These are phyloP conservation scores for Chlamydomonas sp. DNA, from an alignment of 139 green algal genomes.

Conservation along the genomic window DNA sequence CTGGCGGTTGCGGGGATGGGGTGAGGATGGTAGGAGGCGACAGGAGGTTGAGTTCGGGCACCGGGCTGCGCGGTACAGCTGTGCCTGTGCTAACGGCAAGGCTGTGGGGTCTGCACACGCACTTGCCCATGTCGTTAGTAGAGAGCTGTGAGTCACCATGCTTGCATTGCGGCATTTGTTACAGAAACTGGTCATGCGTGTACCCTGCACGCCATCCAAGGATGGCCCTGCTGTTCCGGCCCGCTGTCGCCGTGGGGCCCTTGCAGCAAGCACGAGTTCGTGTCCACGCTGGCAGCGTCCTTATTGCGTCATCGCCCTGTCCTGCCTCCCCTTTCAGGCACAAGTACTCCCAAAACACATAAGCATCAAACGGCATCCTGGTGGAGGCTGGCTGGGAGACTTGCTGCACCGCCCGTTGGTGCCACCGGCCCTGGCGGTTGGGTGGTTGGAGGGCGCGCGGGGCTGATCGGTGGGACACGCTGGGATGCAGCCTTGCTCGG, in stretches of 20 bases:
- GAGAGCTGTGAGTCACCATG: too few species aligned
- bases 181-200: too few species aligned
- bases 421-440: too few species aligned
- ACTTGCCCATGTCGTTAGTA: too few species aligned
- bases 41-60: neutral
- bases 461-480: too few species aligned
- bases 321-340: conserved; percentile 42
- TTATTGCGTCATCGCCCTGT: neutral
- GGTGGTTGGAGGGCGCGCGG: too few species aligned
- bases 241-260: too few species aligned
- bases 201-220: too few species aligned
- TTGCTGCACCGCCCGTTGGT: neutral
- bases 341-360: conserved; percentile 68
- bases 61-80: neutral
- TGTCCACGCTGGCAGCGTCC: neutral
- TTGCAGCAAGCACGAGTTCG: too few species aligned
- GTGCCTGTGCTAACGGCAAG: neutral
- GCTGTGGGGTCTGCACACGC: neutral
- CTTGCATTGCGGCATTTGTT: too few species aligned
- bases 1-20: neutral
- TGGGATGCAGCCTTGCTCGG: too few species aligned
- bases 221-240: too few species aligned
- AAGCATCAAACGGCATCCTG: neutral
- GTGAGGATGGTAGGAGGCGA: neutral
- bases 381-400: neutral